phyloP scores from a whole-genome alignment of 352 stramenopile species.

The Proteromonas lacertae region DNA sequence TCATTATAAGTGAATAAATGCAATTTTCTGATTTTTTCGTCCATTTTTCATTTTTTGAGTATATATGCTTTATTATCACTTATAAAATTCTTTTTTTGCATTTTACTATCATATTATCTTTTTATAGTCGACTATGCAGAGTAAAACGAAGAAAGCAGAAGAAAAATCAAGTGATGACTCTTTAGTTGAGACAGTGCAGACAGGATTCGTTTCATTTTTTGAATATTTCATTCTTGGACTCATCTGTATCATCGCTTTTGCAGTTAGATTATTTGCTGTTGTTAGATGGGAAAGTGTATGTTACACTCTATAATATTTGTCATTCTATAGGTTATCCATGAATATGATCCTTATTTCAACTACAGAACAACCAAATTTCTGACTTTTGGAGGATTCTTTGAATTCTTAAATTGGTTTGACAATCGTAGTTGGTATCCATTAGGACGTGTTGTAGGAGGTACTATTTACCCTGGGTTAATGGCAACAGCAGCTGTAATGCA shows the following conservation, averaged over 20 bases:
- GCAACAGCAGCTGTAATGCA: slow-evolving; percentile 43
- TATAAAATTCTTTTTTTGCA: too few relatives aligned
- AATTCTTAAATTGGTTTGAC: slow-evolving; percentile 93
- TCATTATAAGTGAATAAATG: too few relatives aligned
- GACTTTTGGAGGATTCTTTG: slow-evolving; percentile 39
- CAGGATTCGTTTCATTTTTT: slow-evolving; percentile 25
- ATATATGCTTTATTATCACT: too few relatives aligned
- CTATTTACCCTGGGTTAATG: slow-evolving; percentile 64
- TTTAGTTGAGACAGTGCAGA: too few relatives aligned
- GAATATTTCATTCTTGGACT: slow-evolving; percentile 51
- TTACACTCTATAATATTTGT: slow-evolving; percentile 2
- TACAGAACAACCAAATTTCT: slow-evolving; percentile 72
- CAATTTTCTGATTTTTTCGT: too few relatives aligned
- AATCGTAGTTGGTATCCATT: slow-evolving; percentile 55
- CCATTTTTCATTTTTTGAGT: too few relatives aligned
- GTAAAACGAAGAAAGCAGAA: too few relatives aligned
- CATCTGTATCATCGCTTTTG: slow-evolving; percentile 59
- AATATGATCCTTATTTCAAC: slow-evolving; percentile 83
- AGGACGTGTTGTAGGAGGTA: slow-evolving; percentile 50
- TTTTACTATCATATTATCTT: too few relatives aligned
- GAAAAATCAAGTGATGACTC: too few relatives aligned
- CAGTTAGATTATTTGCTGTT: slow-evolving; percentile 56
- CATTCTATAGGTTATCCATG: slow-evolving; percentile 18
- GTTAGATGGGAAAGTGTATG: slow-evolving; percentile 52
- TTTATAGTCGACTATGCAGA: too few relatives aligned